Conservation (phyloP, 1,284 basidiomycete species). For the Kalmanozyma brasiliensis region DNA sequence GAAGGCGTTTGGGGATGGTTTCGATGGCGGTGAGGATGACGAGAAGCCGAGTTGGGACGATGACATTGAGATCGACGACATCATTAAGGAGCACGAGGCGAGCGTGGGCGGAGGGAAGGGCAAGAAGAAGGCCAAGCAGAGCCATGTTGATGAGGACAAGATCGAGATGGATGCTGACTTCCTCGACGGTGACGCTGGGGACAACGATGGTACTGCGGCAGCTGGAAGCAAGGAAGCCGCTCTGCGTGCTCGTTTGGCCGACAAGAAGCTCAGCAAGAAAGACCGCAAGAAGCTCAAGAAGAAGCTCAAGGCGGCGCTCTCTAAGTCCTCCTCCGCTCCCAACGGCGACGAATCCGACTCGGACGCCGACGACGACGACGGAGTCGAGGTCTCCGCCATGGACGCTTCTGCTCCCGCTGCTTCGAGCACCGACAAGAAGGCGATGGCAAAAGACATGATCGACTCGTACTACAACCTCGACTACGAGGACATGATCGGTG, state of each 20-base stretch:
- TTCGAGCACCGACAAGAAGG: constrained; percentile 52
- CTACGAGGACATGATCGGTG: constrained; percentile 95
- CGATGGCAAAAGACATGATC: constrained; percentile 82
- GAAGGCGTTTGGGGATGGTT: constrained; percentile 58
- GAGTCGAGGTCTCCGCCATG: constrained; percentile 64
- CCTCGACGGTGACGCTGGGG: constrained; percentile 53
- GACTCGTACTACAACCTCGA: constrained; percentile 89
- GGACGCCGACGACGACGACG: constrained; percentile 19
- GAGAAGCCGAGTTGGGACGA: constrained; percentile 87
- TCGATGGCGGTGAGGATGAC: constrained; percentile 54
- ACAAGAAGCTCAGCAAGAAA: constrained; percentile 76
- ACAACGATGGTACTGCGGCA: constrained; percentile 19
- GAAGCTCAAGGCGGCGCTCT: constrained; percentile 64
- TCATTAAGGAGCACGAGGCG: constrained; percentile 71
- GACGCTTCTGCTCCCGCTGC: constrained; percentile 18
- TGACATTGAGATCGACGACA: constrained; percentile 82
- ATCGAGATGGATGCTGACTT: constrained; percentile 81
- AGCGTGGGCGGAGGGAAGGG: constrained; percentile 70
- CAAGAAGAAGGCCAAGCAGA: constrained; percentile 71
- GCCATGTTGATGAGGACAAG: constrained; percentile 41
- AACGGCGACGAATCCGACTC: constrained; percentile 33
- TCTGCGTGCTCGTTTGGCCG: constrained; percentile 43
- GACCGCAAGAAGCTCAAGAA: constrained; percentile 76
- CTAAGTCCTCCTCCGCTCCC: constrained; percentile 42
- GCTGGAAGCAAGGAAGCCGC: constrained; percentile 34